These are phyloP conservation scores for Lipomyces mesembrius DNA, from an alignment of 805 yeast species.

Conservation along the genomic window DNA sequence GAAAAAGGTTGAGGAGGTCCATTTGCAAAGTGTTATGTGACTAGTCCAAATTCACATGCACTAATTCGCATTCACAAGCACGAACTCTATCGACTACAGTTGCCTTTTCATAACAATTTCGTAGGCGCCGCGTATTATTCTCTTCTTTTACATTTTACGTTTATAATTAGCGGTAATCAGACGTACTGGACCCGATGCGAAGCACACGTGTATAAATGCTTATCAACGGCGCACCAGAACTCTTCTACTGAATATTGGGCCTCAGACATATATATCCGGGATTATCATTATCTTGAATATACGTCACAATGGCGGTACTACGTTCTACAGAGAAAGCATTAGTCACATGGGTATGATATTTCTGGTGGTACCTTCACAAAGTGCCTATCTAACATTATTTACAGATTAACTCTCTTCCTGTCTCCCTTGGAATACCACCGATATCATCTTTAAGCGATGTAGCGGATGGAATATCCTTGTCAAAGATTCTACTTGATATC, in stretches of 20 bases:
- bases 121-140: not conserved
- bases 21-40: too few relatives aligned
- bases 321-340: constrained; percentile 9
- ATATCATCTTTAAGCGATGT: constrained; percentile 12
- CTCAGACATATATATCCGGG: not conserved
- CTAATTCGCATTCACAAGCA: not conserved
- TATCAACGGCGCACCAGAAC: not conserved
- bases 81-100: not conserved
- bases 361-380: not conserved
- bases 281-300: not conserved
- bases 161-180: not conserved
- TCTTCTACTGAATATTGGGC: not conserved
- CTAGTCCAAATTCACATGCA: constrained; percentile 2
- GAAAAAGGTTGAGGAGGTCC: too few relatives aligned
- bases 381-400: not conserved
- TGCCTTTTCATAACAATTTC: not conserved
- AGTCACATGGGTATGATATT: constrained; percentile 17
- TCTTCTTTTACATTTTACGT: not conserved
- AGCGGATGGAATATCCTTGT: constrained; percentile 24
- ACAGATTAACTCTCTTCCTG: constrained; percentile 3
- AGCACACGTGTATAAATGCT: not conserved
- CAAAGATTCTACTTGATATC: constrained; percentile 20
- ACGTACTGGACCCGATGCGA: not conserved
- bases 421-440: not conserved
- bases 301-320: constrained; percentile 3